Evolutionary conservation across 768 basidiomycete species (phyloP), one percentile per base, ranked within the genome.

Genomic region (Dacryopinax spathularia): DNA sequence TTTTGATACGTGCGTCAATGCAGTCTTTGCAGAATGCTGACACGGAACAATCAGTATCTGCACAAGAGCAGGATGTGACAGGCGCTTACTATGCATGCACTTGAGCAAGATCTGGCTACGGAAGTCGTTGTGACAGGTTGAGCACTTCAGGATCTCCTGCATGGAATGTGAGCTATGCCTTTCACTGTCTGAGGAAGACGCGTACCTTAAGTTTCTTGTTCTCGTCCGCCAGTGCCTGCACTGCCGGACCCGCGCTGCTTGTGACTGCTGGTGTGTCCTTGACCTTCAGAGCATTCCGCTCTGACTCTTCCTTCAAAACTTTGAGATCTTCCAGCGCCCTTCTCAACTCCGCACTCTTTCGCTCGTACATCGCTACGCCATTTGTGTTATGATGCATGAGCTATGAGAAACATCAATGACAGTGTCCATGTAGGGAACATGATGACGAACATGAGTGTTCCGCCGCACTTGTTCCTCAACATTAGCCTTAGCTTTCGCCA

Each of bases 71-170:
- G 56, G 7, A 62, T 61, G 34, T 39, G 20, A 35, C 34, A 48
- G 64, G 34, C 22, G 83, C 90, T 67, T 72, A 93, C 91, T 89
- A 72, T 95, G 93, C 82, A 88, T 85, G 78, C 92, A 95, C 72
- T 91, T 92, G 34, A 84, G 87, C 65, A 95, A 81, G 36, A 91
- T 82, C 2, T 87, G 86, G 59, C 84, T 82, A 20, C 91, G 86
- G 75, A 92, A 85, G 65, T 83, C 80, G 63, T 80, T 79, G 62
- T 83, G 82, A 76, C 95, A 98, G 4, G 88, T 92, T 13, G 89
- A 89, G 72, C 95, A 98, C 71, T 89, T 85, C 33, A 97, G 80
- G 37, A 96, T 77, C 72, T 80, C 81, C 93, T 94, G 72, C 18
- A 34, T 16, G 60, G 37, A 20, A 60, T 20, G 12, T 6, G 9